These are phyloP conservation scores for Xylaria venustula DNA, from an alignment of 495 filamentous ascomycete species.

Conservation along the genomic window DNA sequence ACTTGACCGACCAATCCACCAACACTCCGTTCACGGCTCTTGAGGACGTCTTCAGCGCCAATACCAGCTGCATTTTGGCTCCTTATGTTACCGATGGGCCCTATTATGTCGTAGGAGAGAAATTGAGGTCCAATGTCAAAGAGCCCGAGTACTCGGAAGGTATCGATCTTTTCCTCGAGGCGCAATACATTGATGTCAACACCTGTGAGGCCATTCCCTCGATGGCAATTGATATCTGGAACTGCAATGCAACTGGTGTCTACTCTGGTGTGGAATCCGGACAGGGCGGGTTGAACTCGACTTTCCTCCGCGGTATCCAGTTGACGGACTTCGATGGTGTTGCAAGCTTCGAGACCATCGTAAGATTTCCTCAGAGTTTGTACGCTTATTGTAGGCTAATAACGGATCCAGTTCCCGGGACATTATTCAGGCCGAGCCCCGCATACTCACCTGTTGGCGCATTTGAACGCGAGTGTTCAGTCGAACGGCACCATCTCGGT, in stretches of 20 bases:
- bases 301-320: slow-evolving; percentile 52
- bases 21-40: slow-evolving; percentile 42
- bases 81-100: slow-evolving; percentile 55
- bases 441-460: slow-evolving; percentile 55
- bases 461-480: slow-evolving; percentile 47
- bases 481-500: slow-evolving; percentile 52
- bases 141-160: slow-evolving; percentile 43
- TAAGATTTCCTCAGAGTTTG: not conserved
- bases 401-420: slow-evolving; percentile 45
- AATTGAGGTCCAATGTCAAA: slow-evolving; percentile 44
- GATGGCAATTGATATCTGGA: slow-evolving; percentile 57
- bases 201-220: slow-evolving; percentile 55
- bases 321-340: slow-evolving; percentile 53
- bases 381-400: not conserved
- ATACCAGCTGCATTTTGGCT: slow-evolving; percentile 44
- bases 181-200: slow-evolving; percentile 54
- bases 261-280: slow-evolving; percentile 53
- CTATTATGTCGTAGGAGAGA: slow-evolving; percentile 54
- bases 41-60: slow-evolving; percentile 49
- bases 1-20: slow-evolving; percentile 40
- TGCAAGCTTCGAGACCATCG: slow-evolving; percentile 51
- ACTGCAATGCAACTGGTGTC: slow-evolving; percentile 53
- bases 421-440: slow-evolving; percentile 58
- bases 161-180: slow-evolving; percentile 44
- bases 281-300: slow-evolving; percentile 39